Evolutionary conservation across 768 basidiomycete genomes (phyloP), one percentile per base, ranked within the genome.

Genomic region (Suillus luteus): DNA sequence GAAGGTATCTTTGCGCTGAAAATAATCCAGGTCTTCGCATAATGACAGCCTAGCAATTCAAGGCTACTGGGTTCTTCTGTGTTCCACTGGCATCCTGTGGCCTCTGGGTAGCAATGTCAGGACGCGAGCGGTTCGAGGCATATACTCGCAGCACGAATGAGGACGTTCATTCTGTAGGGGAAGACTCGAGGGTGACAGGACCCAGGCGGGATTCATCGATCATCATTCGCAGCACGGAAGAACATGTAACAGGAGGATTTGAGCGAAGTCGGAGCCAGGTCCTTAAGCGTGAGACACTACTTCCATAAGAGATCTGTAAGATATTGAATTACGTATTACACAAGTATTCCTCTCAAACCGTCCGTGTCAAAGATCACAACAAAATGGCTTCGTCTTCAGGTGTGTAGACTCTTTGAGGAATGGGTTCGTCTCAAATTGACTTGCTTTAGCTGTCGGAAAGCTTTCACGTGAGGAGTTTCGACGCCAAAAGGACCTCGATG

Each of bases 401-500:
- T n/a, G 27, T n/a, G 24, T 24, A 3, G 27, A 40, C 17, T 41
- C 11, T 27, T 31, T 5, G 19, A 58, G 6, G 19, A 17, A 27
- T 12, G 1, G 7, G 6, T 41, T 41, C 10, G 0, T 46, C 11
- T 58, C 19, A 3, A 3, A 27, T 24, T 41, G 10, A 15, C n/a
- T 46, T 0, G 5, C 15, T 64, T 44, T 41, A 85, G 83, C 83
- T 66, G 31, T 86, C 37, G 92, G 92, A 70, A 97, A 97, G 73
- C 83, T 96, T 44, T 96, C 96, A 0, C 85, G 95, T 43, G 96
- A 97, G 76, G 96, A 98, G 74, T 96, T 93, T 73, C 86, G 96
- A 55, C 86, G 93, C 31, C 93, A 96, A 77, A 97, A 97, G 77
- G 96, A 98, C 75, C 87, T 99, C 62, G 96, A 98, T 77, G 96